These are phyloP conservation scores for Wickerhamiella domercqiae DNA, from an alignment of 805 yeast genomes.

Conservation along the genomic window DNA sequence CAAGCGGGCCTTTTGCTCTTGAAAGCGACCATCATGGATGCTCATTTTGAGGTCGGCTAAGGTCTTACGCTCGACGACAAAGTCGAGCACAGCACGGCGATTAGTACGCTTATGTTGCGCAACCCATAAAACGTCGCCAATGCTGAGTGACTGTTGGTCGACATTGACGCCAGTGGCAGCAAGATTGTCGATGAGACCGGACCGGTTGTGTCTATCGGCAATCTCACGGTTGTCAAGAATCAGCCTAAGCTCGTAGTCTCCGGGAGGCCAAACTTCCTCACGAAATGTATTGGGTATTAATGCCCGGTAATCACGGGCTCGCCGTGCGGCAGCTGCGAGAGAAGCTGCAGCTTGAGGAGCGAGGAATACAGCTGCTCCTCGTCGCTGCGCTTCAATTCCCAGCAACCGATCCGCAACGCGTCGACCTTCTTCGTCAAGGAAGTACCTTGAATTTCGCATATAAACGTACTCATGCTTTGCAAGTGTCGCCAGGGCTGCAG, in stretches of 20 bases:
- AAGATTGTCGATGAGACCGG: slow-evolving; percentile 48
- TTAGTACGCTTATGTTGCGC: slow-evolving; percentile 49
- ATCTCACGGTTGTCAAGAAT: slow-evolving; percentile 74
- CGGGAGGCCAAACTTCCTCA: slow-evolving; percentile 40
- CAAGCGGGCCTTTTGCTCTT: slow-evolving; percentile 73
- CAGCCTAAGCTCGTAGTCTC: slow-evolving; percentile 42
- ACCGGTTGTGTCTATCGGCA: slow-evolving; percentile 50
- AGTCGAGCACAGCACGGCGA: slow-evolving; percentile 56
- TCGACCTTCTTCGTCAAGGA: slow-evolving; percentile 53
- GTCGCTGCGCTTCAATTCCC: slow-evolving; percentile 40
- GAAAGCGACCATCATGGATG: slow-evolving; percentile 75
- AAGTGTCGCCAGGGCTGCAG: slow-evolving; percentile 37
- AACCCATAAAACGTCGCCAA: slow-evolving; percentile 86
- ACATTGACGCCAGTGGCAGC: slow-evolving; percentile 32
- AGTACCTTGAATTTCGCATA: slow-evolving; percentile 29
- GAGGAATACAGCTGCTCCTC: background rate
- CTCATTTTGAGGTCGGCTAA: slow-evolving; percentile 72
- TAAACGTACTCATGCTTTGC: slow-evolving; percentile 44
- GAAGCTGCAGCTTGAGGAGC: background rate
- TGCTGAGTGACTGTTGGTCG: slow-evolving; percentile 43
- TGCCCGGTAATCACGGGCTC: background rate
- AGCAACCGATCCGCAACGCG: slow-evolving; percentile 44
- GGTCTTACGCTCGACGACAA: slow-evolving; percentile 80
- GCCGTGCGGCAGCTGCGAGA: background rate
- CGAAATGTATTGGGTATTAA: slow-evolving; percentile 2